These are phyloP conservation scores for Leptographium galeiforme DNA, from an alignment of 2,329 filamentous ascomycete genomes.

Conservation along the genomic window DNA sequence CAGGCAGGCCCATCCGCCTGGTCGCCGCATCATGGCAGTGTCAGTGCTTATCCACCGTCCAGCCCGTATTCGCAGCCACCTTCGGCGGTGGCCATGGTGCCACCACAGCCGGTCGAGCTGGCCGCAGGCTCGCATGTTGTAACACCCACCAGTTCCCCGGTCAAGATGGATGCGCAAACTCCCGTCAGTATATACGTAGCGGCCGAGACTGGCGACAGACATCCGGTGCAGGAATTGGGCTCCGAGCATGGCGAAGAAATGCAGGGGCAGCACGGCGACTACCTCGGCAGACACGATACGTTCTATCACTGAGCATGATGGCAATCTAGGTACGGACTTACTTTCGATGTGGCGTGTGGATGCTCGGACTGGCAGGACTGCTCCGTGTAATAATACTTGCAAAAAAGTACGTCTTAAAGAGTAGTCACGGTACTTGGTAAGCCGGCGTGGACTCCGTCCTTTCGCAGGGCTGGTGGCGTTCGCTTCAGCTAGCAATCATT, in stretches of 20 bases:
- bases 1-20: neutral
- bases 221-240: slow-evolving; percentile 7
- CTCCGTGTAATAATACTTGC: too few species aligned
- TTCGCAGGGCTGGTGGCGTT: too few species aligned
- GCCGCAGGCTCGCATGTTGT: neutral
- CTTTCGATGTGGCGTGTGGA: too few species aligned
- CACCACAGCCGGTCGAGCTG: neutral
- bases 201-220: slow-evolving; percentile 13
- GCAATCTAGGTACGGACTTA: too few species aligned
- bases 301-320: slow-evolving; percentile 5
- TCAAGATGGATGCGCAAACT: slow-evolving; percentile 18
- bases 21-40: neutral
- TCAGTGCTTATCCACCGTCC: neutral
- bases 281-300: slow-evolving; percentile 1
- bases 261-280: neutral
- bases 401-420: too few species aligned
- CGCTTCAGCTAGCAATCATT: too few species aligned
- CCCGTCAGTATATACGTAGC: slow-evolving; percentile 19
- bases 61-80: neutral
- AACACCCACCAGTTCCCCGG: neutral
- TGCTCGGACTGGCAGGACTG: too few species aligned
- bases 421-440: too few species aligned
- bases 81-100: neutral
- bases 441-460: too few species aligned
- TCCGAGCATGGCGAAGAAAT: neutral